Percentiles rank a stretch among this genome's conserved stretches.
Conservation (phyloP, 345 rosid genomes). For the Cardamine occulta region DNA sequence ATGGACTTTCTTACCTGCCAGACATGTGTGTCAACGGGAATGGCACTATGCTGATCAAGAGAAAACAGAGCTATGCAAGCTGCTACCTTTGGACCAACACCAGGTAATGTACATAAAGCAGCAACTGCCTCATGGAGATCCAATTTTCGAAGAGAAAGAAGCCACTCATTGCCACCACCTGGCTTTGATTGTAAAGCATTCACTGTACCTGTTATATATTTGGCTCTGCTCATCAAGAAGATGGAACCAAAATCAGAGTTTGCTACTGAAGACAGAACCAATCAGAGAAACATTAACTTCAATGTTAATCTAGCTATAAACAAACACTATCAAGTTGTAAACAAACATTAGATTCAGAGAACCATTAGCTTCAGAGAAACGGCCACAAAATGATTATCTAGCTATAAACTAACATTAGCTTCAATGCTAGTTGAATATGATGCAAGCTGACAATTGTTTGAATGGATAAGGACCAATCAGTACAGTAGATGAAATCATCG, state of each 20-base stretch:
- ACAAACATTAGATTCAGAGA: too few relatives aligned
- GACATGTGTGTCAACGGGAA: constrained; percentile 97
- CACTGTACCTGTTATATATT: constrained; percentile 71
- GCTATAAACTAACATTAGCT: constrained; percentile 9
- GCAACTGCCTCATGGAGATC: constrained; percentile 65
- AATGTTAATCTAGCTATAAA: background rate
- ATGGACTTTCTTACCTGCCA: constrained; percentile 65
- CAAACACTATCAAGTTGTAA: too few relatives aligned
- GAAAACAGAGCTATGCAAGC: constrained; percentile 94
- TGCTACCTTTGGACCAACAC: constrained; percentile 95
- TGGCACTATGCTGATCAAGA: constrained; percentile 88
- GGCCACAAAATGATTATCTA: background rate
- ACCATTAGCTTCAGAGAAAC: too few relatives aligned
- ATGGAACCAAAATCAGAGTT: constrained; percentile 30
- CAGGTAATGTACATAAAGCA: constrained; percentile 83
- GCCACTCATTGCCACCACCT: constrained; percentile 83
- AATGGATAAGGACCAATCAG: too few relatives aligned
- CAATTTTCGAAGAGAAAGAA: constrained; percentile 71
- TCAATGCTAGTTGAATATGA: background rate
- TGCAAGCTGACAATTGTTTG: too few relatives aligned
- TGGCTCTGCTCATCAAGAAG: constrained; percentile 64
- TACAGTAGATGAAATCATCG: background rate
- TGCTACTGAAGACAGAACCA: background rate
- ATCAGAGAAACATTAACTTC: constrained; percentile 27
- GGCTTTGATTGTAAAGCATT: constrained; percentile 70